Conservation (phyloP, 345 rosid species). For the Gynandropsis gynandra region DNA sequence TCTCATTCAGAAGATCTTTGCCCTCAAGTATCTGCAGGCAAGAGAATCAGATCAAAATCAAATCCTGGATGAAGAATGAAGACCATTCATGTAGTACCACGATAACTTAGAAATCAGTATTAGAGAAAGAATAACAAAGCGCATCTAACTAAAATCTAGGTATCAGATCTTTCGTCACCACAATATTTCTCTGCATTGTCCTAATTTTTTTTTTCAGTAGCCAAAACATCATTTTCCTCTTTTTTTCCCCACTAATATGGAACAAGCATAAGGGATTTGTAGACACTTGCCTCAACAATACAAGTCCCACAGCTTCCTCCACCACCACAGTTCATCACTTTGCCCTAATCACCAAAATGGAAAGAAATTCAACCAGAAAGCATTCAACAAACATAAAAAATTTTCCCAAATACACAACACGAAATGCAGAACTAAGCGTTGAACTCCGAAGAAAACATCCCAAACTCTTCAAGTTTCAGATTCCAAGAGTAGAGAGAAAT, state of each 20-base stretch:
- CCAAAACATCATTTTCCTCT: neutral
- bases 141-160: neutral
- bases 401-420: neutral
- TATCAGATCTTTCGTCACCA: neutral
- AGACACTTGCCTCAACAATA: constrained; percentile 62
- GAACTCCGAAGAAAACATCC: neutral
- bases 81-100: neutral
- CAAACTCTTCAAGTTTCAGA: neutral
- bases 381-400: neutral
- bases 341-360: constrained; percentile 46
- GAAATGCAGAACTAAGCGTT: neutral
- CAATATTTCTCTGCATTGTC: neutral
- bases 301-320: constrained; percentile 95
- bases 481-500: neutral
- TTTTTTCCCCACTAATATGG: neutral
- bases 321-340: constrained; percentile 92
- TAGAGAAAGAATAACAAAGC: neutral
- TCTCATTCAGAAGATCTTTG: constrained; percentile 65
- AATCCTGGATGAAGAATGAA: neutral
- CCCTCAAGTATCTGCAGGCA: constrained; percentile 62
- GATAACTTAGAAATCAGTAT: neutral
- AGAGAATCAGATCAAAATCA: constrained; percentile 15
- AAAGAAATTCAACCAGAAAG: neutral
- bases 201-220: neutral
- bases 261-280: neutral